Conservation (phyloP, 2,329 filamentous ascomycete genomes). For the Leptographium flavum region DNA sequence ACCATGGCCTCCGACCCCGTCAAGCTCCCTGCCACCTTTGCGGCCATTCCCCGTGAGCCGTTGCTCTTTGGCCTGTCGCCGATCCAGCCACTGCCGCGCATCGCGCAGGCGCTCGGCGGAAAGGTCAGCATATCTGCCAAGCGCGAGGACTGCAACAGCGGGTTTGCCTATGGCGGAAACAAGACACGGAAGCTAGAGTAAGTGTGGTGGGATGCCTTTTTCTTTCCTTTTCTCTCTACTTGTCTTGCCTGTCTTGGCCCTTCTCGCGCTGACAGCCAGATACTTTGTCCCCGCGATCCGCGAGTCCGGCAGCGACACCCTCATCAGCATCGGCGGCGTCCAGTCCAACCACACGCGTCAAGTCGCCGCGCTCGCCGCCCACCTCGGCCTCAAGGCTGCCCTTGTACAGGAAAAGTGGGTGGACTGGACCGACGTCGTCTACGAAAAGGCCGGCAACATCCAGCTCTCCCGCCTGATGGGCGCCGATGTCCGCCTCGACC, state of each 20-base stretch:
- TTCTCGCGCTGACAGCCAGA: conserved; percentile 16
- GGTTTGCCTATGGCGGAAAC: conserved; percentile 53
- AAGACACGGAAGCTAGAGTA: conserved; percentile 56
- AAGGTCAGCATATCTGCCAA: conserved; percentile 54
- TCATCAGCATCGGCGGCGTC: conserved; percentile 53
- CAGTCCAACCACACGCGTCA: conserved; percentile 59
- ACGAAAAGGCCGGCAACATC: conserved; percentile 55
- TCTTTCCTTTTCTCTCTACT: no score
- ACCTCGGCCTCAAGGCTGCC: conserved; percentile 39
- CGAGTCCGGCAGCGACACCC: conserved; percentile 40
- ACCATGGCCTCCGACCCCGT: conserved; percentile 2
- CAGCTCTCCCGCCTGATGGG: conserved; percentile 56
- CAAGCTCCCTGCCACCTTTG: conserved; percentile 43
- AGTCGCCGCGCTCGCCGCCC: conserved; percentile 47
- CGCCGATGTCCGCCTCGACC: conserved; percentile 46
- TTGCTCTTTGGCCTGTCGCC: conserved; percentile 56
- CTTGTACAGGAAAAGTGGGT: conserved; percentile 59
- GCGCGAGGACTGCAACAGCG: conserved; percentile 57
- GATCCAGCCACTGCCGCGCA: conserved; percentile 51
- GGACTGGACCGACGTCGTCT: conserved; percentile 42
- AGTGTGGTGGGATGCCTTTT: conserved; percentile 8
- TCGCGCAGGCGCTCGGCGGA: conserved; percentile 44
- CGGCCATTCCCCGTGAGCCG: conserved; percentile 43
- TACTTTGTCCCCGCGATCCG: conserved; percentile 53
- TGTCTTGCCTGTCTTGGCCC: no score